Conservation (phyloP, 2,329 filamentous ascomycete species). For the Teratosphaeria destructans region DNA sequence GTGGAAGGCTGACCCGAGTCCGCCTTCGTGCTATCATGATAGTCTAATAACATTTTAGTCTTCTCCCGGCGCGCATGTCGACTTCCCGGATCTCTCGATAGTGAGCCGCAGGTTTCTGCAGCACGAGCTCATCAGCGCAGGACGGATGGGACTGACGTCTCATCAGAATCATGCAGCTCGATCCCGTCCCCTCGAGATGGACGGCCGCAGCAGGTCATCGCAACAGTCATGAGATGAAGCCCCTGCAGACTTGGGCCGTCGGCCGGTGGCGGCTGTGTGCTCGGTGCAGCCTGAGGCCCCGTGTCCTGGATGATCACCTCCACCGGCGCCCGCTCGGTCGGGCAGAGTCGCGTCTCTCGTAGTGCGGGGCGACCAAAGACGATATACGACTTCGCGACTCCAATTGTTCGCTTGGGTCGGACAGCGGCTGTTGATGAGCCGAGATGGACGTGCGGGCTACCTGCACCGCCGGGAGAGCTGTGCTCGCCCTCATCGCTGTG, state of each 20-base stretch:
- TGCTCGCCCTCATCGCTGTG: not conserved
- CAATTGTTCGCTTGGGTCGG: not conserved
- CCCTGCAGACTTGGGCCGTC: not conserved
- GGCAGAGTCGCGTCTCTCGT: not conserved
- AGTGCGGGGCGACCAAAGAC: not conserved
- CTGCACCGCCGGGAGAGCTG: not conserved
- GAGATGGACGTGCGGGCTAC: not conserved
- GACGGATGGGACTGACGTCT: not conserved
- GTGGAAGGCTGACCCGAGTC: not conserved
- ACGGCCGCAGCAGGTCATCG: not conserved
- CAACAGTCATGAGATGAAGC: not conserved
- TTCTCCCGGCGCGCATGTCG: not conserved
- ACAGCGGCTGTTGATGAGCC: no score
- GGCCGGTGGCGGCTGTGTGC: not conserved
- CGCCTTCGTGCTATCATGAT: not conserved
- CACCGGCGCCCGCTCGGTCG: not conserved
- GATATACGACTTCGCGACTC: not conserved
- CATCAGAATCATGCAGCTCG: not conserved
- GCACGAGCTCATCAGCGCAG: not conserved
- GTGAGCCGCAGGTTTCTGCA: not conserved
- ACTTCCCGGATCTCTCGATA: not conserved
- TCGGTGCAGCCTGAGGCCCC: not conserved
- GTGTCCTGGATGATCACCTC: not conserved
- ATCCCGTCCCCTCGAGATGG: not conserved
- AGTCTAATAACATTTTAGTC: not conserved